A percentile compares a stretch with the other conserved stretches of the same genome.
Evolutionary conservation across 225 moss, liverwort and hornwort species (phyloP).

Genomic region (Marchantia paleacea): DNA sequence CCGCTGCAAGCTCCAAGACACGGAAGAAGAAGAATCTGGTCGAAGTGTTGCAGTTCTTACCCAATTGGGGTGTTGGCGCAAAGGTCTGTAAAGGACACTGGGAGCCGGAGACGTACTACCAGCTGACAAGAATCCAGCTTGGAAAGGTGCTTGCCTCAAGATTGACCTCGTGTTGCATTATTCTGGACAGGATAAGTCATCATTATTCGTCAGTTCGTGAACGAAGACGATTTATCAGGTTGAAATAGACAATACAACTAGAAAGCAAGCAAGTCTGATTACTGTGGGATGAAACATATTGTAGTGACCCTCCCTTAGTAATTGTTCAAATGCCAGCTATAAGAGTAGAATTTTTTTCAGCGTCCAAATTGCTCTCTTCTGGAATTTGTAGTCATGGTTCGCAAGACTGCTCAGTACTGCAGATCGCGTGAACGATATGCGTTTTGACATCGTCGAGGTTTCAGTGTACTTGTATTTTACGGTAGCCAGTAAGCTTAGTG

Average conservation of each 20-base stretch:
- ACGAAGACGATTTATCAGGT: too few relatives aligned
- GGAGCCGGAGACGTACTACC: conserved; percentile 45
- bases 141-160: conserved; percentile 33
- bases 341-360: background rate
- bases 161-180: too few relatives aligned
- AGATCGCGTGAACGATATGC: too few relatives aligned
- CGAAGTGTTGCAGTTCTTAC: conserved; percentile 51
- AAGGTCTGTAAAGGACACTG: conserved; percentile 53
- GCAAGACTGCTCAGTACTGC: too few relatives aligned
- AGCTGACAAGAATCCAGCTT: conserved; percentile 45
- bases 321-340: background rate
- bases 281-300: too few relatives aligned
- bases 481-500: background rate
- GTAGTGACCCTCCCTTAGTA: background rate
- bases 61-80: conserved; percentile 49
- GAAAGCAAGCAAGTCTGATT: background rate
- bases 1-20: background rate
- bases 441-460: background rate
- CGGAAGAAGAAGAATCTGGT: conserved; percentile 45
- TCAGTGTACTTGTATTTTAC: background rate
- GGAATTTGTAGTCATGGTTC: background rate
- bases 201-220: too few relatives aligned
- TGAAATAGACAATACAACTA: background rate
- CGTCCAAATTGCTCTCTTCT: background rate
- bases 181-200: too few relatives aligned